Base-by-base conservation (phyloP, 169 alveolate genomes). In the Babesia sp. region DNA sequence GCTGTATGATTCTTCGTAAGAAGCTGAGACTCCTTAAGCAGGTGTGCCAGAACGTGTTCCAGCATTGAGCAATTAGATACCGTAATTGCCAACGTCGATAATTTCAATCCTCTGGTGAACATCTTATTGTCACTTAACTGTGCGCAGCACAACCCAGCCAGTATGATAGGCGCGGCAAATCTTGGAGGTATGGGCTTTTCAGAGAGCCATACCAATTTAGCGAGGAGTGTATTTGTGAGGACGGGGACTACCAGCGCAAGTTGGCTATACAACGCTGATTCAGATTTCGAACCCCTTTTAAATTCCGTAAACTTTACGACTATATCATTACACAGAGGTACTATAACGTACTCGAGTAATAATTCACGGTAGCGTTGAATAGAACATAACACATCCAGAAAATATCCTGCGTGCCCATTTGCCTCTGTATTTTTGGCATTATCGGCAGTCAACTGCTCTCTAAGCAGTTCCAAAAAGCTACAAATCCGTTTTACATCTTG, bases 371-470 rank as follows among this genome's bases (percentile, higher is more conserved):
- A 42, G 4, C 55, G 26, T 12, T 24, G 39, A 16, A 44, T 61
- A 33, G 67, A 82, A 37, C 78, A 69, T 34, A 79, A 37, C 3
- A 79, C 41, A 34, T 70, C 87, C 50, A 79, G 53, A 24, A 79
- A 29, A 41, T 70, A 79, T 51, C 71, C 87, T 24, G 78, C 74
- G 3, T 70, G 55, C 3, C 55, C 71, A 41, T 61, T 72, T 3
- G 56, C 74, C 3, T 72, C 73, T 0, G 34, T 24, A 26, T 7
- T 31, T 44, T 59, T 36, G 46, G 36, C 33, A 46, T 64, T 67
- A 6, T 56, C 74, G 3, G 48, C 45, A 42, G 39, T 28, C 28
- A 79, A 31, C 26, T 46, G 54, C 18, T 71, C 45, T 22, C 63
- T 46, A 36, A 76, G 50, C 4, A 50, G 12, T 29, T 24, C 48